Base-by-base conservation (phyloP, 805 yeast species). In the Starmerella apicola region DNA sequence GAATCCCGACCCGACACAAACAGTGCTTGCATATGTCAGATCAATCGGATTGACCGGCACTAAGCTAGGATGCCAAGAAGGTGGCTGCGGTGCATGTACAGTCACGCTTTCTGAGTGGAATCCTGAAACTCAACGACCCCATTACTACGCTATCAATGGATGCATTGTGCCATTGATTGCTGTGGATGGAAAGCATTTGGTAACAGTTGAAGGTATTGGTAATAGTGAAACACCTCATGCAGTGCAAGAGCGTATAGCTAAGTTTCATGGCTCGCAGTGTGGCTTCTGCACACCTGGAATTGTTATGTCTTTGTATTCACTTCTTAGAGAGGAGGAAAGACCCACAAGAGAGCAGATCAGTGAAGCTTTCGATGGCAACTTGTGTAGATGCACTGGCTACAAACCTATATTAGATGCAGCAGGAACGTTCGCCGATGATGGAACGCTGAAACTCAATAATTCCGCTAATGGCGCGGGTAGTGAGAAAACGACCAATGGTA, bases 231-330 rank as follows among this genome's bases (percentile, higher is more conserved):
- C 59, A 31, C 68, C 68, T 4, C 72, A 67, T 47, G 68, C 72
- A 2, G 66, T 64, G n/a, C 72, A 67, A 47, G 71, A 67, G 45
- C 55, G 72, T 18, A 65, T 67, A 27, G 71, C 71, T 12, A 59
- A 63, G 39, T 64, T 64, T 46, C 71, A 67, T 41, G 72, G 72
- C 5, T 66, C 71, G 0, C 72, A 67, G 50, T 67, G 72, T 50
- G 72, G 72, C 3, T 67, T 66, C 47, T 67, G 72, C 45, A 67
- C 72, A 5, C 72, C 72, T 1, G 72, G 72, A 5, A 67, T 67
- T 37, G 70, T 67, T 8, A 67, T 67, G 72, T 63, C 68, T 28
- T 46, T 67, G 37, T 67, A 67, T 38, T 60, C 69, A 1, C 49
- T 67, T 37, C 49, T 67, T 20, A 54, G 72, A 25, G 57, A 64